Conservation (phyloP, 192 early-diverging fungal genomes). For the Phlyctochytrium arcticum region DNA sequence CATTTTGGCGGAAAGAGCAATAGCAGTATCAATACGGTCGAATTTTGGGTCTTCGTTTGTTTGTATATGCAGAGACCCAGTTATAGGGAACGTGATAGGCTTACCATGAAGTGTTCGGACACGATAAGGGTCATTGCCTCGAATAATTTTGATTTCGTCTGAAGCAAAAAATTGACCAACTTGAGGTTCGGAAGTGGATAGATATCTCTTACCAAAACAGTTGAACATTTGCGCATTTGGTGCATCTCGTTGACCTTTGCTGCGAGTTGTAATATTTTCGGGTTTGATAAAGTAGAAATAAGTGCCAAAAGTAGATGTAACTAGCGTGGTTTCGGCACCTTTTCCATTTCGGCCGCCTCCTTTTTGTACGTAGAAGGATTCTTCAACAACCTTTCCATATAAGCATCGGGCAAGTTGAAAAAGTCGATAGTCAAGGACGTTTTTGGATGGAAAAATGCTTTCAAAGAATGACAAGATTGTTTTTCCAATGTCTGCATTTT, state of each 20-base stretch:
- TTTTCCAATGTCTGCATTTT: neutral
- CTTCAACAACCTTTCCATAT: slow-evolving; percentile 6
- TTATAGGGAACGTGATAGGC: slow-evolving; percentile 15
- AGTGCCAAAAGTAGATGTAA: neutral
- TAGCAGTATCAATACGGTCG: neutral
- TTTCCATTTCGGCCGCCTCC: slow-evolving; percentile 16
- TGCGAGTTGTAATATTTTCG: neutral
- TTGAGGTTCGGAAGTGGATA: neutral
- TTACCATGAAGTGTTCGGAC: slow-evolving; percentile 14
- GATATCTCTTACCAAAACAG: neutral
- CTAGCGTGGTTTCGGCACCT: slow-evolving; percentile 10
- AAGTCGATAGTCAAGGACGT: slow-evolving; percentile 4
- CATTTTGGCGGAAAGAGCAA: neutral
- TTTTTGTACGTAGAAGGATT: slow-evolving; percentile 5
- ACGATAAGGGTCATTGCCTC: neutral
- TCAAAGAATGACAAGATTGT: neutral
- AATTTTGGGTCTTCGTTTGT: slow-evolving; percentile 10
- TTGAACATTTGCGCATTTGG: slow-evolving; percentile 15
- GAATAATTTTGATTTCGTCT: slow-evolving; percentile 2
- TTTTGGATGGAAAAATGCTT: slow-evolving; percentile 1
- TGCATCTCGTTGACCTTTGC: neutral
- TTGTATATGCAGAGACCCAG: slow-evolving; percentile 8
- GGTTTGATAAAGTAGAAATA: neutral
- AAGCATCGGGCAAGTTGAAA: neutral
- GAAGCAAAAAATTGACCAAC: neutral